Conservation (phyloP, 352 stramenopile species). For the Globisporangium canariense region DNA sequence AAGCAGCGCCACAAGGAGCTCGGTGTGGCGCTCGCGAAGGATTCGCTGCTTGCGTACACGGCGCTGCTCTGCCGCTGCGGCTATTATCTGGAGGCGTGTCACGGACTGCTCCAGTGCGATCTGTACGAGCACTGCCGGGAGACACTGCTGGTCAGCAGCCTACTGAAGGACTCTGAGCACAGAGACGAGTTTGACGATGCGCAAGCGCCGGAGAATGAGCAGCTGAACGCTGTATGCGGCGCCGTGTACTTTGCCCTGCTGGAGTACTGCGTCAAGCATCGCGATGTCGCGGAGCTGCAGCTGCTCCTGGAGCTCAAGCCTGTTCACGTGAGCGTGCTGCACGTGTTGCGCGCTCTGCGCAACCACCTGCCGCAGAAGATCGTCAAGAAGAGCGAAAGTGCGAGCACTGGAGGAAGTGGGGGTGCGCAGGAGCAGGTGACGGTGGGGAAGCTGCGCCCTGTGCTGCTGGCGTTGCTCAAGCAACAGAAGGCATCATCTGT, state of each 20-base stretch:
- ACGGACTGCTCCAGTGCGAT: conserved; percentile 53
- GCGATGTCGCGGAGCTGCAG: conserved; percentile 42
- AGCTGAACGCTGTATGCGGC: conserved; percentile 10
- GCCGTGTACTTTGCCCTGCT: conserved; percentile 68
- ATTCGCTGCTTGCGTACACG: conserved; percentile 60
- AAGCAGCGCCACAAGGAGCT: conserved; percentile 13
- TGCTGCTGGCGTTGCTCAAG: conserved; percentile 41
- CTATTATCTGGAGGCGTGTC: conserved; percentile 48
- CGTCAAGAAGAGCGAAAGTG: background rate
- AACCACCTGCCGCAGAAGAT: conserved; percentile 25
- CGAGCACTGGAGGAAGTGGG: background rate
- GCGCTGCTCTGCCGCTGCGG: conserved; percentile 52
- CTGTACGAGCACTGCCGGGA: conserved; percentile 63
- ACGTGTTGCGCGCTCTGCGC: conserved; percentile 53
- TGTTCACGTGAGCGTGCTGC: conserved; percentile 46
- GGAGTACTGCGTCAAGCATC: conserved; percentile 55
- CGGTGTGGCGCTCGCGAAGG: conserved; percentile 14
- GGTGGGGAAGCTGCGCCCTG: conserved; percentile 43
- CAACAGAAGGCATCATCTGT: conserved; percentile 17
- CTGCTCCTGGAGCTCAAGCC: conserved; percentile 51
- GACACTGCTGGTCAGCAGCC: conserved; percentile 24
- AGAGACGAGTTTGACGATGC: background rate
- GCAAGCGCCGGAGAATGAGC: conserved; percentile 18
- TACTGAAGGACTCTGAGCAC: conserved; percentile 1
- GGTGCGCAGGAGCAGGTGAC: conserved; percentile 30